A percentile compares a stretch with the other conserved stretches of the same genome.
phyloP scores from a whole-genome alignment of 805 yeast species.

The Wickerhamiella bombiphila region DNA sequence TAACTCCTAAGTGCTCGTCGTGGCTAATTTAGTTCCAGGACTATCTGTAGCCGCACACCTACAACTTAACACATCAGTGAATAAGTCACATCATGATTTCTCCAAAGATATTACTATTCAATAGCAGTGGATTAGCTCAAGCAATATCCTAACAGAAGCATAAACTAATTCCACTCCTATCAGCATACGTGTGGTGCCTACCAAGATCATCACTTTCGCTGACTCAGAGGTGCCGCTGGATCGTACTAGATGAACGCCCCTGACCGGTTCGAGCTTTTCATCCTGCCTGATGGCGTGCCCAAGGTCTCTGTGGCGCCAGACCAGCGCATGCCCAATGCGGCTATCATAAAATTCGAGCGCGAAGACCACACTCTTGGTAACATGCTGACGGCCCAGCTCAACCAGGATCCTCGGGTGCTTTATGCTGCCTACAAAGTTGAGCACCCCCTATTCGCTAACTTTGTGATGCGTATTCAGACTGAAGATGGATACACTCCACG shows the following conservation, averaged over 20 bases:
- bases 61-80: no score
- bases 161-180: no score
- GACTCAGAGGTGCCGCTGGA: no score
- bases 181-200: no score
- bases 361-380: conserved; percentile 97
- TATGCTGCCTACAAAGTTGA: conserved; percentile 97
- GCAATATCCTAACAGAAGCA: no score
- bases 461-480: conserved; percentile 86
- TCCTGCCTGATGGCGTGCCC: conserved; percentile 94
- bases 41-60: no score
- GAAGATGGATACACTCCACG: conserved; percentile 89
- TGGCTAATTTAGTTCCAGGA: no score
- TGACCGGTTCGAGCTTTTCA: conserved; percentile 92
- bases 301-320: conserved; percentile 88
- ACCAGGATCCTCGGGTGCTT: conserved; percentile 75
- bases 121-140: no score
- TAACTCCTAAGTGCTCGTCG: no score
- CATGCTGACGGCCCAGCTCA: conserved; percentile 68
- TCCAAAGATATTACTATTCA: no score
- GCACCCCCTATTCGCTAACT: conserved; percentile 93
- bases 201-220: no score
- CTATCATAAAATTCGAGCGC: conserved; percentile 81
- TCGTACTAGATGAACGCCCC: conserved; percentile 76
- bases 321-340: conserved; percentile 88
- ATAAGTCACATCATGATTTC: no score